Percentiles rank a stretch among this genome's conserved stretches.
Conservation (phyloP, 768 basidiomycete genomes). For the Mycena indigotica region DNA sequence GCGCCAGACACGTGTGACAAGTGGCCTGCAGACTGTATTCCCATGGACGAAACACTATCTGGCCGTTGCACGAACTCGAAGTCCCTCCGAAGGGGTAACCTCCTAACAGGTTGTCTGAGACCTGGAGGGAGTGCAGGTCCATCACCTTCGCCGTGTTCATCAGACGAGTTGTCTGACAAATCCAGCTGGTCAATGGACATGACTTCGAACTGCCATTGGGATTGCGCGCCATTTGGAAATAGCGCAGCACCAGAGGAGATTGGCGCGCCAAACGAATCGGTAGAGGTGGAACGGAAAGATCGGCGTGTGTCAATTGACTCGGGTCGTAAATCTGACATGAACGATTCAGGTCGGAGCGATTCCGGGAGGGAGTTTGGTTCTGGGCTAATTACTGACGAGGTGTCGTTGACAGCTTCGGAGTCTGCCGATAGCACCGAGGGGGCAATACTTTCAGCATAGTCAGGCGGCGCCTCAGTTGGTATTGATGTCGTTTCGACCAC, state of each 20-base stretch:
- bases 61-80: slow-evolving; percentile 81
- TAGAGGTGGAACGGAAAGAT: slow-evolving; percentile 49
- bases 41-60: slow-evolving; percentile 79
- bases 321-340: slow-evolving; percentile 1
- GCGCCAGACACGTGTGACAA: slow-evolving; percentile 45
- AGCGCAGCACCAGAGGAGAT: slow-evolving; percentile 39
- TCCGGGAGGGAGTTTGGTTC: not conserved
- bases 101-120: slow-evolving; percentile 55
- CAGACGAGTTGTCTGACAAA: slow-evolving; percentile 75
- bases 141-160: slow-evolving; percentile 37
- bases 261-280: slow-evolving; percentile 53
- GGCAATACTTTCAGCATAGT: slow-evolving; percentile 8
- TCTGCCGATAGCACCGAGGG: not conserved
- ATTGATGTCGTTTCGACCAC: not conserved
- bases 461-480: not conserved
- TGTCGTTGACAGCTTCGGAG: not conserved
- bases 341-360: slow-evolving; percentile 27
- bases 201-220: slow-evolving; percentile 67
- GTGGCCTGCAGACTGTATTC: slow-evolving; percentile 59
- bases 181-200: slow-evolving; percentile 81
- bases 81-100: slow-evolving; percentile 73
- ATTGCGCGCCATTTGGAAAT: slow-evolving; percentile 39
- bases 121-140: slow-evolving; percentile 48
- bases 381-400: not conserved
- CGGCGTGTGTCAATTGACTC: slow-evolving; percentile 2